Evolutionary conservation across 2,329 filamentous ascomycete species (phyloP), one percentile per base, ranked within the genome.

Genomic region (Trichoderma lentiforme): DNA sequence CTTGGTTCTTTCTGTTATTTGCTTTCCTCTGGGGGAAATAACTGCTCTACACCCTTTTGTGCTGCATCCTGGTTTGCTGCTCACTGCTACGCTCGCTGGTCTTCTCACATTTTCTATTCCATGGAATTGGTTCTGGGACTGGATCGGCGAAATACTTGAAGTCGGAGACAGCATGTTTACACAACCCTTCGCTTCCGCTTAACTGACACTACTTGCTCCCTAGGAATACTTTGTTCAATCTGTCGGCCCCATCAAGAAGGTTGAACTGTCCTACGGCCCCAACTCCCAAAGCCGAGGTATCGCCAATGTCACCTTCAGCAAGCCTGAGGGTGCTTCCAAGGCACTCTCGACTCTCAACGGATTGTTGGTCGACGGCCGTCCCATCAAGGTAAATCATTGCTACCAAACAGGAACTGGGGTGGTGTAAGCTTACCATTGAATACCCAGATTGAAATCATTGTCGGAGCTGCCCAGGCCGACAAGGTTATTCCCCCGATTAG

Each of bases 181-280:
- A 73, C 75, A 76, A 76, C 74, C 70, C 71, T 73, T 76, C 74
- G 74, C 76, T 78, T 76, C 76, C 77, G 82, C 81, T 84, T 86
- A 79, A 93, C 92, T 94, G 90, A 94, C 91, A 83, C 85, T 81
- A 80, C 83, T 85, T 86, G 82, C 83, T 83, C 82, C 83, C 83
- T 94, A 99, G 96, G 96, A 99, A 86, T 99, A 98, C 84, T 98
- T 99, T 83, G 85, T 87, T 80, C 92, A 93, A 80, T 92, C 93
- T 78, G 90, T 97, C 82, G 95, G 95, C 77, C 89, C 92, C 75
- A 93, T 98, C 84, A 98, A 97, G 88, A 92, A 89, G 83, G 93
- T 97, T 75, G 91, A 96, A 77, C 87, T 99, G 78, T 94, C 93
- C 66, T 99, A 99, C 84, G 96, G 95, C 78, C 93, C 95, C 75